Evolutionary conservation across 2,329 filamentous ascomycete species (phyloP).

Genomic region (Aspergillus brasiliensis): DNA sequence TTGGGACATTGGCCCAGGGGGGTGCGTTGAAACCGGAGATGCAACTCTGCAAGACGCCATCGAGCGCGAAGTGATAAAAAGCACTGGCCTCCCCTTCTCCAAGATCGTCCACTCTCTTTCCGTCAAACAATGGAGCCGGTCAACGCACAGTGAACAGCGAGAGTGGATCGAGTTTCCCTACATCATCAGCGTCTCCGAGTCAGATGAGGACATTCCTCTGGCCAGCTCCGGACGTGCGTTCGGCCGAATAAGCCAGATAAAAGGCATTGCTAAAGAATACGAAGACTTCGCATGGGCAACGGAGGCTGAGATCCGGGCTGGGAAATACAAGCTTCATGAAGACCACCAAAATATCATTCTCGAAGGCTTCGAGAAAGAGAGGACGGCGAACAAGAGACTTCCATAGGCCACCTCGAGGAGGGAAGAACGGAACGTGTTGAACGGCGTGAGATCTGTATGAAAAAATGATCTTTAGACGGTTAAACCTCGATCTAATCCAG

Average conservation of each 20-base stretch:
- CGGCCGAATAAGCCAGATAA: not conserved
- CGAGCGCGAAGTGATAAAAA: constrained; percentile 1
- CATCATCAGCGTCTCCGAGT: not conserved
- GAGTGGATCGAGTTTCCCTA: constrained; percentile 1
- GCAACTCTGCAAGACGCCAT: constrained; percentile 1
- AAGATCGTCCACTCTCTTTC: not conserved
- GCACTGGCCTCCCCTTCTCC: not conserved
- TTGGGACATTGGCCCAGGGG: not conserved
- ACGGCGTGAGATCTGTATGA: not conserved
- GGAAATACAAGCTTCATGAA: not conserved
- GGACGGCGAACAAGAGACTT: not conserved
- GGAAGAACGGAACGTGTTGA: constrained; percentile 2
- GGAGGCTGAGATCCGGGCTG: constrained; percentile 2
- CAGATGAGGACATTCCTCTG: not conserved
- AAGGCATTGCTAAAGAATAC: not conserved
- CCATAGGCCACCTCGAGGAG: constrained; percentile 5
- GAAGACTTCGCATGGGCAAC: constrained; percentile 6
- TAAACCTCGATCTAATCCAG: not conserved
- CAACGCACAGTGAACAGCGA: constrained; percentile 1
- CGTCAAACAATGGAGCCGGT: not conserved
- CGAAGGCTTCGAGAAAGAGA: not conserved
- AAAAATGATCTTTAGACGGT: not conserved
- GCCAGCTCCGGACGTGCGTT: too few species aligned
- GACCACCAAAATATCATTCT: not conserved
- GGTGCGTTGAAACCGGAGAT: not conserved